Evolutionary conservation across 768 basidiomycete species (phyloP).

Genomic region (Candolleomyces aberdarensis): DNA sequence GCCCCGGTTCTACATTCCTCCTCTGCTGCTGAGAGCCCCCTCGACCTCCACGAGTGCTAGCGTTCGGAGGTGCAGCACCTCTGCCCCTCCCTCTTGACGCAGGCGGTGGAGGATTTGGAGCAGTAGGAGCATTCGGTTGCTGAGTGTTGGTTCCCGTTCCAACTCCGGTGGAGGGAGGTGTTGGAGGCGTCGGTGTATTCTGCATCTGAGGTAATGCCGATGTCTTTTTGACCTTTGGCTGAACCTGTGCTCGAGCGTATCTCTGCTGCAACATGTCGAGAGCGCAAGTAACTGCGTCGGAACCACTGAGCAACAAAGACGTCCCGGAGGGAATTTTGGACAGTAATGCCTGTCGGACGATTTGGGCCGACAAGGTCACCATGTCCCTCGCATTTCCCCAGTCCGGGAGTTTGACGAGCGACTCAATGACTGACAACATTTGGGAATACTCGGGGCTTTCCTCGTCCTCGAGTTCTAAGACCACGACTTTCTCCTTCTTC

Average conservation of each 20-base stretch:
- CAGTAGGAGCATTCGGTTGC: not conserved
- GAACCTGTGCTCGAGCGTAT: constrained; percentile 10
- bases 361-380: constrained; percentile 46
- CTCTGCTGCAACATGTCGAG: constrained; percentile 18
- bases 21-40: not conserved
- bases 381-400: constrained; percentile 76
- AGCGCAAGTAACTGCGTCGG: constrained; percentile 14
- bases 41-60: not conserved
- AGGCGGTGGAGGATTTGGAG: not conserved
- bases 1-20: not conserved
- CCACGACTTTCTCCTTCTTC: constrained; percentile 35
- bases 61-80: no score
- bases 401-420: constrained; percentile 42
- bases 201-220: constrained; percentile 15
- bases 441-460: constrained; percentile 24
- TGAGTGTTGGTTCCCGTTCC: not conserved
- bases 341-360: constrained; percentile 40
- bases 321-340: not conserved
- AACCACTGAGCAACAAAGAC: constrained; percentile 6
- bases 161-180: constrained; percentile 7
- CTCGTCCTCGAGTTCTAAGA: constrained; percentile 34
- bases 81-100: not conserved
- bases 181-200: constrained; percentile 16
- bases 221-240: constrained; percentile 1
- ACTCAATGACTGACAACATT: constrained; percentile 36